These are phyloP conservation scores for Stromatinia cepivora DNA, from an alignment of 2,329 filamentous ascomycete genomes.

Conservation along the genomic window DNA sequence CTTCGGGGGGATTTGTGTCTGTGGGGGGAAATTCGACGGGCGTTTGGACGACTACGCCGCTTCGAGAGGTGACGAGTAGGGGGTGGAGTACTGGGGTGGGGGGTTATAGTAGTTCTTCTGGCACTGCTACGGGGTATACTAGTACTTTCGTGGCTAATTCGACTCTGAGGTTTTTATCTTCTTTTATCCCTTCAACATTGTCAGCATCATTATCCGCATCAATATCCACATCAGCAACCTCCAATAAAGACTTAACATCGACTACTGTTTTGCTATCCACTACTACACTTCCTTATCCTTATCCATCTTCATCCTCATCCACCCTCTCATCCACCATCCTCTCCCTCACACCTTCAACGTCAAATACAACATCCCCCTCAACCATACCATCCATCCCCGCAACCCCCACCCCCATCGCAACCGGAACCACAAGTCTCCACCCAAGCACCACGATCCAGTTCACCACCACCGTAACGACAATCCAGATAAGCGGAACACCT, in stretches of 20 bases:
- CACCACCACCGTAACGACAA: conserved; percentile 41
- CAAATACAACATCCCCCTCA: conserved; percentile 20
- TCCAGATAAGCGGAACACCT: conserved; percentile 40
- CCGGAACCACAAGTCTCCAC: conserved; percentile 34
- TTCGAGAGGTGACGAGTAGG: no score
- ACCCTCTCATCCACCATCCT: not conserved
- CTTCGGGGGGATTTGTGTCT: no score
- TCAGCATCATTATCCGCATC: no score
- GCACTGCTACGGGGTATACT: no score
- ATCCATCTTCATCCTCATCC: not conserved
- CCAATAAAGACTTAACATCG: not conserved
- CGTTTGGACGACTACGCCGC: not conserved
- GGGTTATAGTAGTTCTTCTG: not conserved
- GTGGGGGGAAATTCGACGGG: no score
- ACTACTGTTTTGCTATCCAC: not conserved
- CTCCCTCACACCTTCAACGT: not conserved
- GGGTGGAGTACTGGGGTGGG: no score
- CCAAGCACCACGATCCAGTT: conserved; percentile 30
- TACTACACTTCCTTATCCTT: not conserved
- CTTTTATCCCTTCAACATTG: no score
- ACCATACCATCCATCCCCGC: conserved; percentile 34
- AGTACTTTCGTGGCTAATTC: not conserved
- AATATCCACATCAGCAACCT: not conserved
- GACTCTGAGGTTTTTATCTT: not conserved
- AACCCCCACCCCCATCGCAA: conserved; percentile 40